These are phyloP conservation scores for Pinus tabuliformis DNA, from an alignment of 75 land plant species.

Conservation along the genomic window DNA sequence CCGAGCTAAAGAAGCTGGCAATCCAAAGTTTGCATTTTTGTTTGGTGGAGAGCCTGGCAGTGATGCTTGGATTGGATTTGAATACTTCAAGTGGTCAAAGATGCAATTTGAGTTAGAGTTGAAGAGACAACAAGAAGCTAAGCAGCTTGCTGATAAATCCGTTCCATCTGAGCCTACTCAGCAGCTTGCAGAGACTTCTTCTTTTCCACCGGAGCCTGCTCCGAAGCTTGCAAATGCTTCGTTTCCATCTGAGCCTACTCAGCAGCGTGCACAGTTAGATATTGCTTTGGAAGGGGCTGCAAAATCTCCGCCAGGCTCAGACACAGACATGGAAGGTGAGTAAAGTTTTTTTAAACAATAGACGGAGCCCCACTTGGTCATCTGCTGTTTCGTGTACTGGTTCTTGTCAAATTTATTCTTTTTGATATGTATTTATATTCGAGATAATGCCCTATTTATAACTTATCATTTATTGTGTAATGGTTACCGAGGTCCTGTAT, in stretches of 20 bases:
- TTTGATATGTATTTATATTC: neutral
- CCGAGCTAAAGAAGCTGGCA: slow-evolving; percentile 30
- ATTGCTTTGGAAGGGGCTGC: slow-evolving; percentile 5
- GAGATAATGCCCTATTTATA: too few species aligned
- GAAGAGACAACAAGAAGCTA: neutral
- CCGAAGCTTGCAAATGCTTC: neutral
- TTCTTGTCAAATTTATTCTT: neutral
- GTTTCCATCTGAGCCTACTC: neutral
- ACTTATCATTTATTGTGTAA: neutral
- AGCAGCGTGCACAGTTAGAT: neutral
- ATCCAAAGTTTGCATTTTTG: slow-evolving; percentile 47
- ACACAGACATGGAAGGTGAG: slow-evolving; percentile 88
- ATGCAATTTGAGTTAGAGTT: slow-evolving; percentile 12
- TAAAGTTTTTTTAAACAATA: neutral
- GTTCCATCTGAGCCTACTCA: neutral
- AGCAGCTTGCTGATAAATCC: neutral
- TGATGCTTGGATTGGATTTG: slow-evolving; percentile 30
- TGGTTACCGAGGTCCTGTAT: neutral
- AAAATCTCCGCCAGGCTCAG: slow-evolving; percentile 37
- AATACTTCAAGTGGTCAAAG: slow-evolving; percentile 53
- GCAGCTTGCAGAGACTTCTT: neutral
- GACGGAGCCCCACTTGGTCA: neutral
- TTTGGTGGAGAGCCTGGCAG: slow-evolving; percentile 42
- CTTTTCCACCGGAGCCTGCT: neutral
- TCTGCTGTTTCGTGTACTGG: neutral